Percentiles rank a stretch among this genome's conserved stretches.
phyloP scores from a whole-genome alignment of 1,284 basidiomycete species.

The Coniferiporia sulphurascens region DNA sequence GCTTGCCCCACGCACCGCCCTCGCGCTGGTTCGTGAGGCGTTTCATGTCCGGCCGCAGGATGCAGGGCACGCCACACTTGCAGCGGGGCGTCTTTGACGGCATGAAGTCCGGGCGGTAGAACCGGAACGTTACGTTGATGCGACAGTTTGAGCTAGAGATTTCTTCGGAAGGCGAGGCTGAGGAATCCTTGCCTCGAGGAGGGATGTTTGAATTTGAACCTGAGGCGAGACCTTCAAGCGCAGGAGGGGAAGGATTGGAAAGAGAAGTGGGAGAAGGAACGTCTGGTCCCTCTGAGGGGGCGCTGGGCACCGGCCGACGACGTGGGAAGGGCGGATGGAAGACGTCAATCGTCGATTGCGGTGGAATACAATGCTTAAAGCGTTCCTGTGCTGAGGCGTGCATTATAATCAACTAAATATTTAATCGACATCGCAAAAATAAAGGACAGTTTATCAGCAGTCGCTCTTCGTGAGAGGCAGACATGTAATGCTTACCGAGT shows the following conservation, averaged over 20 bases:
- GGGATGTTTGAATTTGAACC: neutral
- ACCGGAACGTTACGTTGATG: conserved; percentile 88
- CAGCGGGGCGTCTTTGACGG: conserved; percentile 68
- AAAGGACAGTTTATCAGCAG: neutral
- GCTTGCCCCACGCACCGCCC: neutral
- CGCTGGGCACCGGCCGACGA: conserved; percentile 27
- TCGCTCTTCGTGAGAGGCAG: neutral
- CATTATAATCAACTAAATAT: conserved; percentile 76
- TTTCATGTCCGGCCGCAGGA: conserved; percentile 79
- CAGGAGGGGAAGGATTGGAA: neutral
- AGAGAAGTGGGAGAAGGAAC: neutral
- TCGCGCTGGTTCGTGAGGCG: conserved; percentile 34
- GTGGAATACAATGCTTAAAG: conserved; percentile 82
- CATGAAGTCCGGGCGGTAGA: conserved; percentile 82
- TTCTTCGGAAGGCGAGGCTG: conserved; percentile 21
- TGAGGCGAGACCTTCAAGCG: neutral
- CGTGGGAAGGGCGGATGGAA: conserved; percentile 60
- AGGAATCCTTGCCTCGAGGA: neutral
- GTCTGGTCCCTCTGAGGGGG: neutral
- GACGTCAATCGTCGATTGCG: conserved; percentile 70
- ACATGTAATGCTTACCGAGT: conserved; percentile 52
- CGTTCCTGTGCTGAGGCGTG: conserved; percentile 86
- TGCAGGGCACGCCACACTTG: conserved; percentile 74
- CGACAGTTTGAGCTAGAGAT: conserved; percentile 56
- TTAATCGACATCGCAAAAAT: neutral